Base-by-base conservation (phyloP, 2,329 filamentous ascomycete species). In the Colletotrichum navitas region DNA sequence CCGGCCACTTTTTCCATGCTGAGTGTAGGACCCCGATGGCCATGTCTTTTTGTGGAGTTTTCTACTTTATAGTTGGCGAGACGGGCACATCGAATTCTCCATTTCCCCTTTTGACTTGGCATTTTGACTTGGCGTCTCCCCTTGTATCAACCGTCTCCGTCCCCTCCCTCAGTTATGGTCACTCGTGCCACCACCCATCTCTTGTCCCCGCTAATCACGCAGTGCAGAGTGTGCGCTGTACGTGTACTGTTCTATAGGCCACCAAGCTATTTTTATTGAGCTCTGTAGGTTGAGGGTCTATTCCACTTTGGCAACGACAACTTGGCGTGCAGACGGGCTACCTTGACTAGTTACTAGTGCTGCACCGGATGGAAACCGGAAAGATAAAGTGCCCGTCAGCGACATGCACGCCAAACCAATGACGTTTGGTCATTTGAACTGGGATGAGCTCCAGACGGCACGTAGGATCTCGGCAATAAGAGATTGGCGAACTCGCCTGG, bases 401-500 rank as follows among this genome's bases (percentile, higher is more conserved):
- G 43, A 52, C 49, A 32, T 62, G 41, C 61, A 60, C 49, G 12
- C 66, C 36, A 43, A 55, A n/a, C 49, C 70, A 71, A 71, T 71
- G 29, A 26, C 45, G 16, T 29, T 45, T 58, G 24, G 41, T 51
- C 43, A 43, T 47, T 21, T 36, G 41, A 16, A 21, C 66, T n/a
- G 66, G 47, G 62, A 26, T 66, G 21, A 21, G 18, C 47, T 52
- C 18, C n/a, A 36, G 26, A 49, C 55, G 56, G 36, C 29, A 45
- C 52, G 26, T 45, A 62, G 68, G 41, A 71, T 72, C 70, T 72
- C 66, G 51, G 32, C 49, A 58, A 26, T n/a, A 5, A 72, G 70
- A 71, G 70, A 72, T 72, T 72, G 66, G 56, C 66, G 70, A 72
- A 54, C 32, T 58, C 43, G 62, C 61, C 60, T 56, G 34, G 51